These are phyloP conservation scores for Fusarium sulawesiense DNA, from an alignment of 2,329 filamentous ascomycete genomes.

Conservation along the genomic window DNA sequence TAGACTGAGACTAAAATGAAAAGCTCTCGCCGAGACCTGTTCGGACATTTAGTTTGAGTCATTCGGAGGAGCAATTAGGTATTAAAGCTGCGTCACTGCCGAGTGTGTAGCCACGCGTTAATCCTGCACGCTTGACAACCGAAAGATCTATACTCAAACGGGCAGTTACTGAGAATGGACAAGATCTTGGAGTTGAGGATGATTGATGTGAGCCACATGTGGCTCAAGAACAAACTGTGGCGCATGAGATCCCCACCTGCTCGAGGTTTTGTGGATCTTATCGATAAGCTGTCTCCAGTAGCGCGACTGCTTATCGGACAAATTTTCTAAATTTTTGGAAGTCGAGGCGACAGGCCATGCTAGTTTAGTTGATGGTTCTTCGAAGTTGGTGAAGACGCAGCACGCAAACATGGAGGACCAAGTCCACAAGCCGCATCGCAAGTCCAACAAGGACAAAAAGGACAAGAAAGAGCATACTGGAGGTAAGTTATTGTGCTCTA, in stretches of 20 bases:
- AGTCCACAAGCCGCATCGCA: conserved; percentile 84
- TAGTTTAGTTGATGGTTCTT: conserved; percentile 37
- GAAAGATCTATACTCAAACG: conserved; percentile 34
- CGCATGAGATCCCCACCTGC: neutral
- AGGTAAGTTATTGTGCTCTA: neutral
- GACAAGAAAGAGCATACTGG: conserved; percentile 59
- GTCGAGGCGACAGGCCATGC: conserved; percentile 26
- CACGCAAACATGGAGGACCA: conserved; percentile 79
- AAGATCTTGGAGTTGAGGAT: neutral
- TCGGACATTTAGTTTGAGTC: neutral
- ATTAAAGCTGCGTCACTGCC: conserved; percentile 19
- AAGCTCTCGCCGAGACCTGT: neutral
- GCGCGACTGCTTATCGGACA: conserved; percentile 31
- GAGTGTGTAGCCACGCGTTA: conserved; percentile 5
- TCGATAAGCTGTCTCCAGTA: conserved; percentile 35
- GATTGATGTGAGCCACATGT: conserved; percentile 14
- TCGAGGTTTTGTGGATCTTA: conserved; percentile 1
- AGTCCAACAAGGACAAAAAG: conserved; percentile 93
- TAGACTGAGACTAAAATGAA: no score
- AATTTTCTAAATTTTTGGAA: conserved; percentile 48
- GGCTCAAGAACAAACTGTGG: neutral
- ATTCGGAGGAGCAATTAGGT: neutral
- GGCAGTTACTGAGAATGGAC: conserved; percentile 23
- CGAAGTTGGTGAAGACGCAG: conserved; percentile 41
- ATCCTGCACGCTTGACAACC: conserved; percentile 7